Evolutionary conservation across 176 grass and related monocot species (phyloP), one percentile per base, ranked within the genome.

Genomic region (Rhynchospora tenuis): DNA sequence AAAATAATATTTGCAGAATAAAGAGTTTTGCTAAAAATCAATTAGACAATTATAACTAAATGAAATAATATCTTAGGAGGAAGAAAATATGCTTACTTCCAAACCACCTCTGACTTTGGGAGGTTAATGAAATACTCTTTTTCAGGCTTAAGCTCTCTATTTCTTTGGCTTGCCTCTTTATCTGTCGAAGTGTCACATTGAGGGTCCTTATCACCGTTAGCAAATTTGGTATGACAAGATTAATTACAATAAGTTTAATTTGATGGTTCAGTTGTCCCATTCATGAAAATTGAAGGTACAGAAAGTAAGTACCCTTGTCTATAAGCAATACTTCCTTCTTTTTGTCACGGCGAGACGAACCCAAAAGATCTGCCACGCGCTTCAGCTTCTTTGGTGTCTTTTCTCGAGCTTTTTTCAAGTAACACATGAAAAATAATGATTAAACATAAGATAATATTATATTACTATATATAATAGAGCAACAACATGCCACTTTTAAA

Each of bases 61-160:
- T n/a, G n/a, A n/a, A 81, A 60, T 47, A 65, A 48, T 38, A 38
- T 38, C 33, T 64, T 63, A 65, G 9, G 33, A 38, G 33, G 33
- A 38, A 81, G 33, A 12, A 14, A 24, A 26, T 54, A 61, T 59
- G 51, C 51, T 81, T 81, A 81, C 79, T 81, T 81, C 79, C 79
- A 81, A 46, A 24, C 61, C 57, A 63, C 57, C 20, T 44, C 61
- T 65, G 54, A 26, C 45, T 51, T 20, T 27, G 79, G 79, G 45
- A 81, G 38, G 24, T 81, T 81, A 51, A 4, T 81, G 44, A 81
- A 42, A 4, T 45, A 48, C 17, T 47, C 38, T 15, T 61, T 26
- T 81, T 46, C 38, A 65, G 79, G 4, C 57, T 64, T 63, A 81
- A 26, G 59, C 38, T 47, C 61, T 81, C 54, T 44, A 81, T 46